These are phyloP conservation scores for Fusarium anguioides DNA, from an alignment of 2,329 filamentous ascomycete species.

Conservation along the genomic window DNA sequence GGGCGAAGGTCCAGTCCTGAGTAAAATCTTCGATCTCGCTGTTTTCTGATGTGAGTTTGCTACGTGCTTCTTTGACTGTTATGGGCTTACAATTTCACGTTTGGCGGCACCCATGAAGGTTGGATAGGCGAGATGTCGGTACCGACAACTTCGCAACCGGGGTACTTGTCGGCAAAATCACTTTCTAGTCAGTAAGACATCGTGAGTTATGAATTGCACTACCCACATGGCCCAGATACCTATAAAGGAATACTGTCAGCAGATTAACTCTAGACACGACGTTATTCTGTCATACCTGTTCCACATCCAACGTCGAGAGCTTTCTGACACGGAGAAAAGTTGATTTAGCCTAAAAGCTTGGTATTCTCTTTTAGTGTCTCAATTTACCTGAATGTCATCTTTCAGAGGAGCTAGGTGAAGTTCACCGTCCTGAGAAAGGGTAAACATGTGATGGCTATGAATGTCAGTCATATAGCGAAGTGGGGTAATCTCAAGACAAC, in stretches of 20 bases:
- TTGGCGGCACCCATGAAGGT: slow-evolving; percentile 31
- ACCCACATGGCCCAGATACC: slow-evolving; percentile 38
- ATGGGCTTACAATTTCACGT: slow-evolving; percentile 25
- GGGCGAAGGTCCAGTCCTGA: slow-evolving; percentile 34
- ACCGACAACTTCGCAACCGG: slow-evolving; percentile 27
- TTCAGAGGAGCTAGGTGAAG: slow-evolving; percentile 8
- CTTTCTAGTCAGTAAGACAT: neutral
- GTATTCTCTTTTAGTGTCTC: rapidly evolving
- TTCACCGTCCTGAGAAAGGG: slow-evolving; percentile 13
- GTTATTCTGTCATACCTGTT: slow-evolving; percentile 6
- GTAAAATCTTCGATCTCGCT: slow-evolving; percentile 38
- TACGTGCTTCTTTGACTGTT: rapidly evolving
- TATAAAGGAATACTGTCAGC: neutral
- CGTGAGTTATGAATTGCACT: rapidly evolving
- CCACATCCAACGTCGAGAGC: slow-evolving; percentile 22
- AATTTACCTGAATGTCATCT: neutral
- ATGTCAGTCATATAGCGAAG: neutral
- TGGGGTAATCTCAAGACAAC: neutral
- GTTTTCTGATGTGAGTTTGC: neutral
- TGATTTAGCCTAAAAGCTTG: neutral
- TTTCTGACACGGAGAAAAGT: neutral
- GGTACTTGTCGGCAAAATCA: slow-evolving; percentile 36
- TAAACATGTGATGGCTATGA: slow-evolving; percentile 14
- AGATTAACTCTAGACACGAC: rapidly evolving
- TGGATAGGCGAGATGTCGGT: slow-evolving; percentile 37